Conservation (phyloP, 2,329 filamentous ascomycete species). For the Monilinia polystroma region DNA sequence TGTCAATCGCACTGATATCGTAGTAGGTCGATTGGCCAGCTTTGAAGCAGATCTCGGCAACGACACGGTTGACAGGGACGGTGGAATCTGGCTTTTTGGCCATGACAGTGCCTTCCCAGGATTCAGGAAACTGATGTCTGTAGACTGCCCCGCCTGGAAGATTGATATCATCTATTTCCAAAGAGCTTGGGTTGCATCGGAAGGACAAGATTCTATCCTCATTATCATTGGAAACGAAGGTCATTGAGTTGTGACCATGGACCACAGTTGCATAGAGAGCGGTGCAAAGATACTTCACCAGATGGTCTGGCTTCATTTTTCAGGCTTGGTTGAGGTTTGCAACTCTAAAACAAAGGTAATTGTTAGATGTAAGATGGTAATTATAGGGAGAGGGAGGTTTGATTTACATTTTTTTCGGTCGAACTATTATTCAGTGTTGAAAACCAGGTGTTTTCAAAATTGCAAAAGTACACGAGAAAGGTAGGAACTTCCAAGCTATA, state of each 20-base stretch:
- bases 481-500: too few species aligned
- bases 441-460: neutral
- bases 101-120: slow-evolving; percentile 3
- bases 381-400: neutral
- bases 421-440: too few species aligned
- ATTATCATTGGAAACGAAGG: neutral
- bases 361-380: neutral
- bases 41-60: slow-evolving; percentile 3
- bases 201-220: neutral
- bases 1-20: slow-evolving; percentile 14
- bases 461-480: neutral
- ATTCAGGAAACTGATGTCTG: neutral
- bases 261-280: neutral
- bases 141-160: neutral
- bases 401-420: neutral
- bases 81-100: neutral
- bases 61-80: neutral
- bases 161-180: neutral
- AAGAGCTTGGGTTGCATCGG: neutral
- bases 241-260: neutral
- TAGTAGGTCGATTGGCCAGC: neutral
- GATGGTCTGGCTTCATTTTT: neutral
- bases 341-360: neutral
- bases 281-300: rapidly evolving
- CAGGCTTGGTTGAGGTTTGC: neutral